Evolutionary conservation across 371 early-diverging fungal genomes (phyloP), one percentile per base, ranked within the genome.

Genomic region (Mucor circinelloides): DNA sequence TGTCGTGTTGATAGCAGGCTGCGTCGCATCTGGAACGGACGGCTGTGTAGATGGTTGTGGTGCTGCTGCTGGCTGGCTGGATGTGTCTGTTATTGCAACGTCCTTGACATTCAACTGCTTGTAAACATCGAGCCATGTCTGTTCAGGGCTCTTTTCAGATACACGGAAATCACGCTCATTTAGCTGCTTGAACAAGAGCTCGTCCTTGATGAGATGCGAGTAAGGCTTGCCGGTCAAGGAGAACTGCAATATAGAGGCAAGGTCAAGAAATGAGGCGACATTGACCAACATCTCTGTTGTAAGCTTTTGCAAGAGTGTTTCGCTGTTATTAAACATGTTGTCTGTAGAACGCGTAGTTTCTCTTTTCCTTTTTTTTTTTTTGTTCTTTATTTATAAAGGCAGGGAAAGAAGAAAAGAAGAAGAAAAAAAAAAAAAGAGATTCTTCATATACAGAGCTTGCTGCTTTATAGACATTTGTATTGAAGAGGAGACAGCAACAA

Each of bases 141-240:
- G 63, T 25, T 65, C 70, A 10, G 75, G 31, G 13, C 54, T 58
- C 40, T 77, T 81, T 28, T 74, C 77, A 6, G 60, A 74, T 5
- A 79, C 65, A 21, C 69, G 63, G 57, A 66, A 82, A 44, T 79
- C 78, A 48, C 78, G 77, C 58, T 76, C 71, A 2, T 67, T 48
- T 23, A 82, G 54, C 50, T 64, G 66, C 58, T 70, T 69, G 63
- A 75, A 79, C 9, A 79, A 56, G 13, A 64, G 64, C 40, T 77
- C 76, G 55, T 79, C 72, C 30, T 54, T 59, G 12, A 76, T 52
- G 13, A 79, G 54, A 23, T 50, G 60, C 9, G 60, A 30, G 25
- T 76, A 71, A 0, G 65, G 52, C 66, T 77, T 76, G 31, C 68
- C 70, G 3, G 76, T 63, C 23, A 68, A 27, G 7, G 72, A 67